phyloP scores from a whole-genome alignment of 202 grass and related monocot genomes.

The Carex sylvatica region DNA sequence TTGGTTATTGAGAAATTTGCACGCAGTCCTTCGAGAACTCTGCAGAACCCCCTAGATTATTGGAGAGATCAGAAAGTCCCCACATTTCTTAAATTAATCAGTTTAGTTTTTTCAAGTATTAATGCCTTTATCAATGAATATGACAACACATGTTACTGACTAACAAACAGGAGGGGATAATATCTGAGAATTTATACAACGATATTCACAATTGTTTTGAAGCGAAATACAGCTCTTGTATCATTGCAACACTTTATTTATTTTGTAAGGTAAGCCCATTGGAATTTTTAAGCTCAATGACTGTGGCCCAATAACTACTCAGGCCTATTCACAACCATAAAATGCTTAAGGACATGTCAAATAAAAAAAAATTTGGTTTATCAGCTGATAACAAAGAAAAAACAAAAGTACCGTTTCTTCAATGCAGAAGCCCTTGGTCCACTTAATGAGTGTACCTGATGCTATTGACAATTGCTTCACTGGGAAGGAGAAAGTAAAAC shows the following conservation, averaged over 20 bases:
- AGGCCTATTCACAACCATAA: neutral
- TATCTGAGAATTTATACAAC: neutral
- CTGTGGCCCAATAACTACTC: neutral
- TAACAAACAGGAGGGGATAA: neutral
- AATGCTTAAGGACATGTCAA: neutral
- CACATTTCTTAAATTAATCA: neutral
- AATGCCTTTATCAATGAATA: neutral
- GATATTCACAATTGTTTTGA: neutral
- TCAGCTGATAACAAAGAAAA: neutral
- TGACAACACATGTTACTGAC: neutral
- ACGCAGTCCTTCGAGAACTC: neutral
- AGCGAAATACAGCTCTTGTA: neutral
- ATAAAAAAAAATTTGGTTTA: neutral
- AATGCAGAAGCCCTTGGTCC: constrained; percentile 84
- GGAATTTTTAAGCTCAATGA: neutral
- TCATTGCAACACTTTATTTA: neutral
- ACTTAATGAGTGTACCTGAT: constrained; percentile 88
- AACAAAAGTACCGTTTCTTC: constrained; percentile 52
- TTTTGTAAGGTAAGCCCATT: neutral
- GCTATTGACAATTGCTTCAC: constrained; percentile 73
- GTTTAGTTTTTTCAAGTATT: neutral
- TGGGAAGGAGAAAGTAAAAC: constrained; percentile 93
- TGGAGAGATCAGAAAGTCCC: neutral
- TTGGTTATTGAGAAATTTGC: neutral
- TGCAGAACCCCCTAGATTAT: neutral